Evolutionary conservation across 345 rosid species (phyloP).

Genomic region (Murraya koenigii): DNA sequence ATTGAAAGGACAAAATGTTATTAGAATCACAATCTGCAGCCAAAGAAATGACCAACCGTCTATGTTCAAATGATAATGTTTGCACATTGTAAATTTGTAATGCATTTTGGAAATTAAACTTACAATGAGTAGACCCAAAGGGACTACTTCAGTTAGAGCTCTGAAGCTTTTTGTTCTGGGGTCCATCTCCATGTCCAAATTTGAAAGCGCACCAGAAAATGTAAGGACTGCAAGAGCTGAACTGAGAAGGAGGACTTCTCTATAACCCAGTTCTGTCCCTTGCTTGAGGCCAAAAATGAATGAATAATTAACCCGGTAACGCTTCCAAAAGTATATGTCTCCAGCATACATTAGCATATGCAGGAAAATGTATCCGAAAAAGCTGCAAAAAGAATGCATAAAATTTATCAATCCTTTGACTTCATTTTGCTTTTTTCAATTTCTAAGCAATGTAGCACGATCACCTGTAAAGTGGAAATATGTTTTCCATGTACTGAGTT

Average conservation of each 20-base stretch:
- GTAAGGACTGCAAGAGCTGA: slow-evolving; percentile 55
- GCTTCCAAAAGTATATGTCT: slow-evolving; percentile 66
- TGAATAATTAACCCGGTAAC: slow-evolving; percentile 57
- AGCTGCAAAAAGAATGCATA: slow-evolving; percentile 35
- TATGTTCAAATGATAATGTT: not conserved
- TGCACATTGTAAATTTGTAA: not conserved
- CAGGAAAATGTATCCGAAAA: slow-evolving; percentile 62
- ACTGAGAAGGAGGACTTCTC: slow-evolving; percentile 57
- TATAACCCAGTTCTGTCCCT: slow-evolving; percentile 65
- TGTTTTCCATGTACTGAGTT: slow-evolving; percentile 60
- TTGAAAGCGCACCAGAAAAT: slow-evolving; percentile 49
- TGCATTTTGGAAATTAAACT: slow-evolving; percentile 1
- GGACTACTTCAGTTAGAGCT: slow-evolving; percentile 67
- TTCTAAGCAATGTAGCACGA: not conserved
- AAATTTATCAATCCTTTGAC: not conserved
- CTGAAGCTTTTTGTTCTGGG: slow-evolving; percentile 50
- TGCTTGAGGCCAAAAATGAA: slow-evolving; percentile 80
- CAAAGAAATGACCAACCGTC: not conserved
- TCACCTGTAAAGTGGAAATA: slow-evolving; percentile 79
- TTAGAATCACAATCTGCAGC: slow-evolving; percentile 45
- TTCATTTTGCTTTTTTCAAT: not conserved
- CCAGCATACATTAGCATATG: slow-evolving; percentile 67
- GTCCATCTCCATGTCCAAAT: slow-evolving; percentile 89
- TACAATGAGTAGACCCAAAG: slow-evolving; percentile 59
- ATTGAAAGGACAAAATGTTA: slow-evolving; percentile 62